A percentile compares a stretch with the other conserved stretches of the same genome.
These are phyloP conservation scores for Gynochthodes officinalis DNA, from an alignment of 257 asterid genomes.

Conservation along the genomic window DNA sequence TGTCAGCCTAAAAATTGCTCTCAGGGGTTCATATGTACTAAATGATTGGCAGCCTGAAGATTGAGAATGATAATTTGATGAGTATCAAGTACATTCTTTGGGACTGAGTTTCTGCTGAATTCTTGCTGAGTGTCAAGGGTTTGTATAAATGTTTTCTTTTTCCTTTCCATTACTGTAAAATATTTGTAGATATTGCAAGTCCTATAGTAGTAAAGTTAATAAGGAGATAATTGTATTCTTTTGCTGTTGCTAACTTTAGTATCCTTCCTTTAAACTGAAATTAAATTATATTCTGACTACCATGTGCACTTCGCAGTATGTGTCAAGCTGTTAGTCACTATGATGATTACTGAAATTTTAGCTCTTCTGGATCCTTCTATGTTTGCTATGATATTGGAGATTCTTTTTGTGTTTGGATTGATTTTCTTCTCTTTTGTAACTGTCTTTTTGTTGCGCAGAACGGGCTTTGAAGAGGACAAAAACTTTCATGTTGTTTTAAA, in stretches of 20 bases:
- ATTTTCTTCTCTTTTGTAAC: not conserved
- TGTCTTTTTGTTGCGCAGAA: slow-evolving; percentile 50
- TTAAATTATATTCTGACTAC: not conserved
- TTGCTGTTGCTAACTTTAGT: not conserved
- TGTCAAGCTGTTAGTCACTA: not conserved
- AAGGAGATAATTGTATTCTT: not conserved
- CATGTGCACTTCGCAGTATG: not conserved
- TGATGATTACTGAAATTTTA: not conserved
- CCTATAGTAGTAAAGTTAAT: not conserved
- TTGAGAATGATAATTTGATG: not conserved
- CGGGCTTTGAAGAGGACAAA: slow-evolving; percentile 99
- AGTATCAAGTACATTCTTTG: no score
- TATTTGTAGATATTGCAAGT: not conserved
- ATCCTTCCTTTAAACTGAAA: not conserved
- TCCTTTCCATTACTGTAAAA: not conserved
- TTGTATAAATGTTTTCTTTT: not conserved
- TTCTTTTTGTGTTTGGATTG: not conserved
- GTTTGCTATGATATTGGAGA: not conserved
- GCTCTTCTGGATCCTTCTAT: not conserved
- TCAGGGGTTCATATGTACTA: not conserved
- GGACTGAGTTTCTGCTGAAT: not conserved
- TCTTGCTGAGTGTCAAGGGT: not conserved
- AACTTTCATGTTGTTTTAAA: slow-evolving; percentile 83
- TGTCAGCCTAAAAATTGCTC: not conserved
- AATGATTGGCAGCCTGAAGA: not conserved